Evolutionary conservation across 352 stramenopile species (phyloP).

Genomic region (Phytophthora cactorum): DNA sequence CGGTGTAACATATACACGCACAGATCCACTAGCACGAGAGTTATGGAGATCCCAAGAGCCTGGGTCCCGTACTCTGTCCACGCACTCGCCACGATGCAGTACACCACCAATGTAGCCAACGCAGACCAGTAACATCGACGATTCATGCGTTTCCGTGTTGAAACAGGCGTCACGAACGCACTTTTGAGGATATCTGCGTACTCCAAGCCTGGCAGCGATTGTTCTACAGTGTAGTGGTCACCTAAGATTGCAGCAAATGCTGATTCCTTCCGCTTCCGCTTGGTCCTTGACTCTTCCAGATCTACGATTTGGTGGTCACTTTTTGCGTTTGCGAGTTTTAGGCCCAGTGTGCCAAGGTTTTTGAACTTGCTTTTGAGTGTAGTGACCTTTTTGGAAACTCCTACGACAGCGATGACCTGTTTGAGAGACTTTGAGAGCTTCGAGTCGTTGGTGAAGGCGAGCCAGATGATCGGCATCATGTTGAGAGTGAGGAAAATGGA

Average conservation of each 20-base stretch:
- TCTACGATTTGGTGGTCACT: conserved; percentile 17
- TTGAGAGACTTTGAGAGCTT: conserved; percentile 86
- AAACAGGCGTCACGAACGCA: conserved; percentile 71
- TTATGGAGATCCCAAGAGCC: conserved; percentile 68
- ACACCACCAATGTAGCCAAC: conserved; percentile 55
- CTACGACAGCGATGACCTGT: conserved; percentile 79
- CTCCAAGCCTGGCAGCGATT: conserved; percentile 73
- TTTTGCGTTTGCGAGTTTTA: conserved; percentile 76
- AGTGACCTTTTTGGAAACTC: conserved; percentile 79
- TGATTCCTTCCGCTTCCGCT: conserved; percentile 59
- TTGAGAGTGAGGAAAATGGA: conserved; percentile 86
- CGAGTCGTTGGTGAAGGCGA: conserved; percentile 90
- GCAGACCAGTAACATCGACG: conserved; percentile 57
- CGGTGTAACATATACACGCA: conserved; percentile 81
- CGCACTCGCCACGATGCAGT: conserved; percentile 60
- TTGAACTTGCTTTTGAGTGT: conserved; percentile 85
- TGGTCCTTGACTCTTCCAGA: conserved; percentile 18
- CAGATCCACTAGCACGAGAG: conserved; percentile 71
- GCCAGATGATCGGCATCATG: conserved; percentile 92
- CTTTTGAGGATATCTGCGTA: conserved; percentile 82
- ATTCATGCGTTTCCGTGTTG: conserved; percentile 58
- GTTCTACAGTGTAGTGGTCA: conserved; percentile 81
- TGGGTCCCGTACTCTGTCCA: conserved; percentile 69
- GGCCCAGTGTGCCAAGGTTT: conserved; percentile 74
- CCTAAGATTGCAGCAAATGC: conserved; percentile 80